These are phyloP conservation scores for Yamadazyma jaroonii DNA, from an alignment of 1,139 yeast genomes.

Conservation along the genomic window DNA sequence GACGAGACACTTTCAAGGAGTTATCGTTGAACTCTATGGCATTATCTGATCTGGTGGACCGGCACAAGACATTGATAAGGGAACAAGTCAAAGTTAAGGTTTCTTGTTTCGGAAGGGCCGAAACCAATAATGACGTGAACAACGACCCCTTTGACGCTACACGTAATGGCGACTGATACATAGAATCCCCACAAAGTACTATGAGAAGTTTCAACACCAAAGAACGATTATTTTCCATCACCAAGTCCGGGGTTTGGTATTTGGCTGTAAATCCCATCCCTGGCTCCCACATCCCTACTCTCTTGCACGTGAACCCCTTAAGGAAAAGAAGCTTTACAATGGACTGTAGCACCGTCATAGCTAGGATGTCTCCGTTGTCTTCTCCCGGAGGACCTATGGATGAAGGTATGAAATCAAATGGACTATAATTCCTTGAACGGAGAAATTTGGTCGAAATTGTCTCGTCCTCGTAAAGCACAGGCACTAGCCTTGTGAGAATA, in stretches of 20 bases:
- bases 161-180: constrained; percentile 50
- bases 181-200: constrained; percentile 59
- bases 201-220: constrained; percentile 65
- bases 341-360: constrained; percentile 14
- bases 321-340: constrained; percentile 56
- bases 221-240: constrained; percentile 61
- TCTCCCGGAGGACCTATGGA: background rate
- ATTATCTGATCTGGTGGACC: constrained; percentile 40
- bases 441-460: constrained; percentile 34
- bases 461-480: constrained; percentile 59
- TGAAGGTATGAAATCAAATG: background rate
- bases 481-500: constrained; percentile 60
- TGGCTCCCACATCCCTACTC: constrained; percentile 59
- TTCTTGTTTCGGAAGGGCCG: constrained; percentile 48
- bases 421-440: constrained; percentile 16
- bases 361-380: constrained; percentile 1
- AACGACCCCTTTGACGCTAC: constrained; percentile 53
- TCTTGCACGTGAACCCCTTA: constrained; percentile 54
- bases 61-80: constrained; percentile 56
- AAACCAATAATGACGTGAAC: constrained; percentile 57
- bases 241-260: constrained; percentile 44
- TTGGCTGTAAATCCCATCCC: constrained; percentile 59
- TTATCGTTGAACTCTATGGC: constrained; percentile 25
- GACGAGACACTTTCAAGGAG: constrained; percentile 42
- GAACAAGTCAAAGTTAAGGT: constrained; percentile 63